Percentiles rank a stretch among this genome's conserved stretches.
These are phyloP conservation scores for Fusarium succisae DNA, from an alignment of 2,329 filamentous ascomycete genomes.

Conservation along the genomic window DNA sequence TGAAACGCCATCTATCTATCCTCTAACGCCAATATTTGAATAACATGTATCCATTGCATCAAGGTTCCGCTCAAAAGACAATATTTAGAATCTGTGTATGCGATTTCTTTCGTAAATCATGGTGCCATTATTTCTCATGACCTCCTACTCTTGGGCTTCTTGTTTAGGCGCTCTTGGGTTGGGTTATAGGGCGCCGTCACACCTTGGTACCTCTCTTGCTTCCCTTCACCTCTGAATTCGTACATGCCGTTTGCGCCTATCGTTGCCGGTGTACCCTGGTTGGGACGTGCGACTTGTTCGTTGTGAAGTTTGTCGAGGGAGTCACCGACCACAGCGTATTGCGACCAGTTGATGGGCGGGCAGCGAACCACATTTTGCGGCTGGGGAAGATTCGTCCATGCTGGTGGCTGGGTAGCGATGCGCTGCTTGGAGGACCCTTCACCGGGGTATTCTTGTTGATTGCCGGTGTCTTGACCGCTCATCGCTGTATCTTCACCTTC, in stretches of 20 bases:
- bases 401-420: slow-evolving; percentile 38
- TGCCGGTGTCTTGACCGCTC: slow-evolving; percentile 41
- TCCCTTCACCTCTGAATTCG: slow-evolving; percentile 59
- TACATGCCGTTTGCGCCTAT: slow-evolving; percentile 57
- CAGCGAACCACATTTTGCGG: slow-evolving; percentile 86
- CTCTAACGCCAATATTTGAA: slow-evolving; percentile 19
- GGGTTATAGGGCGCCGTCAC: slow-evolving; percentile 68
- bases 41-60: not conserved
- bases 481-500: slow-evolving; percentile 45
- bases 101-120: slow-evolving; percentile 18
- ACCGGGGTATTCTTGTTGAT: slow-evolving; percentile 40
- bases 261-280: slow-evolving; percentile 61
- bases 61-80: slow-evolving; percentile 21
- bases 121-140: slow-evolving; percentile 31
- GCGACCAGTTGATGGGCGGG: slow-evolving; percentile 92
- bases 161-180: slow-evolving; percentile 58
- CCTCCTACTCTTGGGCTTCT: slow-evolving; percentile 49
- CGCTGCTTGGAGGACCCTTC: slow-evolving; percentile 37
- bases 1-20: slow-evolving; percentile 21
- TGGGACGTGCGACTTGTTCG: slow-evolving; percentile 76
- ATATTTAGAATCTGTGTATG: not conserved
- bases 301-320: slow-evolving; percentile 85
- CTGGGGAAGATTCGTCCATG: slow-evolving; percentile 74
- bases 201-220: slow-evolving; percentile 58
- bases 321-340: slow-evolving; percentile 86